Evolutionary conservation across 257 asterid species (phyloP).

Genomic region (Solanum appendiculatum): DNA sequence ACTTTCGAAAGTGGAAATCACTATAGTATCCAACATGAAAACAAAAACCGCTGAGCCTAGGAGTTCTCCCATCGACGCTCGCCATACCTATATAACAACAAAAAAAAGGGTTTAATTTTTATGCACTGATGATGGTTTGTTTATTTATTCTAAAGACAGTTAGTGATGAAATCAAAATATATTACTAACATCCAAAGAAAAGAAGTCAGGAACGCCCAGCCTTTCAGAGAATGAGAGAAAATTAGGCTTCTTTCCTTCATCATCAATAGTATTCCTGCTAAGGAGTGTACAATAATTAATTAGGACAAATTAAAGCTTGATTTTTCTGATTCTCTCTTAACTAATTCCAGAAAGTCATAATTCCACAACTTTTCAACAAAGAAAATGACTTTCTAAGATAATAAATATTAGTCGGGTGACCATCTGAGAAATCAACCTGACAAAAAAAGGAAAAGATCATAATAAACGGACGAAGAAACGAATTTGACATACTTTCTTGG

Average conservation of each 20-base stretch:
- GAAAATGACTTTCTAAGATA: neutral
- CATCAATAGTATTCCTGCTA: neutral
- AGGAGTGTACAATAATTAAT: neutral
- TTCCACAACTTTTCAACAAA: neutral
- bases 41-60: slow-evolving; percentile 61
- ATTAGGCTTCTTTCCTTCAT: slow-evolving; percentile 7
- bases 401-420: neutral
- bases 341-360: neutral
- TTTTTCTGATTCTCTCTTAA: neutral
- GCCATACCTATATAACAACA: slow-evolving; percentile 38
- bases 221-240: slow-evolving; percentile 22
- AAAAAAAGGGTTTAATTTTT: neutral
- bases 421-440: too few relatives aligned
- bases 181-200: slow-evolving; percentile 30
- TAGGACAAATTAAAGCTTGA: neutral
- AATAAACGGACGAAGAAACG: neutral
- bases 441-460: neutral
- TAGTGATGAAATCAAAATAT: neutral
- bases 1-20: slow-evolving; percentile 44
- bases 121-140: neutral
- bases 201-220: slow-evolving; percentile 43
- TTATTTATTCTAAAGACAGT: neutral
- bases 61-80: slow-evolving; percentile 66
- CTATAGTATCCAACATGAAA: slow-evolving; percentile 60
- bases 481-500: neutral